These are phyloP conservation scores for rapeseed (Brassica napus) DNA, from an alignment of 345 rosid genomes.

Conservation along the genomic window DNA sequence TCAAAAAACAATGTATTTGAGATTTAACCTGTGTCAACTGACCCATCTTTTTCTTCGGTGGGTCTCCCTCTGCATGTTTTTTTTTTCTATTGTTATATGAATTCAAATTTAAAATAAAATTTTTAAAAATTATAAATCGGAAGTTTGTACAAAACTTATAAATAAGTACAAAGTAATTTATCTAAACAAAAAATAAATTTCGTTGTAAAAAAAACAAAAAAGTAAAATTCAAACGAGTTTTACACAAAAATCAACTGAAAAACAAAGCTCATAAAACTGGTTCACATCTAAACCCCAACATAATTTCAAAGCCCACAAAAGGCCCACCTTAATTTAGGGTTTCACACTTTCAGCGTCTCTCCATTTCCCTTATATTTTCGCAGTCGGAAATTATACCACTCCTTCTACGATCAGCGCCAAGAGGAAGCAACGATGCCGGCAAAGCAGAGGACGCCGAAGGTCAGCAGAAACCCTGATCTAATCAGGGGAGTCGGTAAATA, in stretches of 20 bases:
- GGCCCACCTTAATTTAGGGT: slow-evolving; percentile 16
- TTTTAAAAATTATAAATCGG: background rate
- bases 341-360: background rate
- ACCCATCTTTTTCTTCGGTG: too few species aligned
- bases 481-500: slow-evolving; percentile 57
- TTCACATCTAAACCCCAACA: background rate
- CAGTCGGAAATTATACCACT: background rate
- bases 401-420: background rate
- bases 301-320: background rate
- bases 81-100: background rate
- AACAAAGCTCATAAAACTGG: background rate
- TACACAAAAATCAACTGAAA: background rate
- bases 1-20: too few species aligned
- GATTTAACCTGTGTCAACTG: too few species aligned
- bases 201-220: too few species aligned
- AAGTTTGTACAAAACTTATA: too few species aligned
- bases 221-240: too few species aligned
- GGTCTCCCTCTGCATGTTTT: too few species aligned
- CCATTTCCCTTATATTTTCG: background rate
- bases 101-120: too few species aligned
- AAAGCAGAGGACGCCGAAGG: slow-evolving; percentile 37
- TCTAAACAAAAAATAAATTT: too few species aligned
- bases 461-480: slow-evolving; percentile 55
- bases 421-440: slow-evolving; percentile 47
- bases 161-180: too few species aligned